These are phyloP conservation scores for Echeveria elegans DNA, from an alignment of 164 flowering plant genomes.

Conservation along the genomic window DNA sequence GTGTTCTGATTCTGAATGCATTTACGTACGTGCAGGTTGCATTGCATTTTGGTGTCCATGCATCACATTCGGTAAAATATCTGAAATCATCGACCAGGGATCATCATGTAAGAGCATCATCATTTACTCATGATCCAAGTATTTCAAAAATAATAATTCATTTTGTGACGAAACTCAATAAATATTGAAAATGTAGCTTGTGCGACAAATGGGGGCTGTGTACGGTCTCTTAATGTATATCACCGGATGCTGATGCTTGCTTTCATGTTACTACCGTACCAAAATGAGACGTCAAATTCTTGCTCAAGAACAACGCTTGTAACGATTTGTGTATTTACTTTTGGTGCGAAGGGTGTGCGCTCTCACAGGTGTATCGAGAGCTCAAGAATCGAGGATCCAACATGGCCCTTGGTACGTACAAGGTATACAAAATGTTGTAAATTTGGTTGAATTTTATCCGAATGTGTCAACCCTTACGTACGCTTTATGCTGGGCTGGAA, in stretches of 20 bases:
- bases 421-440: no score
- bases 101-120: not conserved
- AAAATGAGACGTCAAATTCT: not conserved
- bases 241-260: not conserved
- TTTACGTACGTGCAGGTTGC: not conserved
- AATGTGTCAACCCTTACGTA: no score
- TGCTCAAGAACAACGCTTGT: conserved; percentile 1
- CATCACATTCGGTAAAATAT: conserved; percentile 4
- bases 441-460: not conserved
- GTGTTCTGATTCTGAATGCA: not conserved
- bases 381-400: not conserved
- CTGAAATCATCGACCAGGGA: not conserved
- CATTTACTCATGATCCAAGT: not conserved
- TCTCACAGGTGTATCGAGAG: conserved; percentile 3
- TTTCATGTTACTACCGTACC: not conserved
- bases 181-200: not conserved
- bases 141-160: not conserved
- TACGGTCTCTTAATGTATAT: not conserved
- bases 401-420: not conserved
- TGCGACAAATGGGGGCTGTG: not conserved
- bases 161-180: not conserved
- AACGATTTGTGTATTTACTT: not conserved
- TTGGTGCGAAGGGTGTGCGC: conserved; percentile 1
- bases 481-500: no score
- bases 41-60: conserved; percentile 2